These are phyloP conservation scores for Crithidia thermophila DNA, from an alignment of 208 protist species.

Conservation along the genomic window DNA sequence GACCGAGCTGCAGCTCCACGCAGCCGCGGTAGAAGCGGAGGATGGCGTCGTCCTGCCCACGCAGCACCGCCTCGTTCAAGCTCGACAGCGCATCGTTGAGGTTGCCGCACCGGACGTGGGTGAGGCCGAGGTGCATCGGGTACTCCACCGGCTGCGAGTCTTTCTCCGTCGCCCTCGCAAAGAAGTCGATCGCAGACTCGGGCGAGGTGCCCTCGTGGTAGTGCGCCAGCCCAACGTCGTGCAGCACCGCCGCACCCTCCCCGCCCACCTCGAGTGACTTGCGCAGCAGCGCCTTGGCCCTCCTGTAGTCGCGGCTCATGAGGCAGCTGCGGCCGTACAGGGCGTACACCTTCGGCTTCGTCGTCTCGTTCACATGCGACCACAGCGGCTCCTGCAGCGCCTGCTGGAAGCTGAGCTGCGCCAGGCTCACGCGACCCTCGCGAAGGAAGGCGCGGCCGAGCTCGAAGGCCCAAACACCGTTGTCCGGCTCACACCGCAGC, in stretches of 20 bases:
- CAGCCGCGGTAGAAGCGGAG: constrained; percentile 83
- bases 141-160: constrained; percentile 59
- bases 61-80: constrained; percentile 73
- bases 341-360: constrained; percentile 46
- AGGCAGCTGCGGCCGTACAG: constrained; percentile 51
- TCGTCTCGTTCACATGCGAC: constrained; percentile 38
- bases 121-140: constrained; percentile 69
- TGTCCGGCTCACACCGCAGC: constrained; percentile 78
- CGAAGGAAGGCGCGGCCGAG: constrained; percentile 57
- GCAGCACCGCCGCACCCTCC: constrained; percentile 57
- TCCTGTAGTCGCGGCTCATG: constrained; percentile 37
- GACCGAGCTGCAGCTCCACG: constrained; percentile 54
- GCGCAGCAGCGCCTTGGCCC: constrained; percentile 43
- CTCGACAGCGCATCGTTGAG: constrained; percentile 63
- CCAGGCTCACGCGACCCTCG: constrained; percentile 39
- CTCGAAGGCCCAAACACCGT: constrained; percentile 85
- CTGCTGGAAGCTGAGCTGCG: constrained; percentile 48
- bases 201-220: constrained; percentile 69
- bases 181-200: constrained; percentile 57
- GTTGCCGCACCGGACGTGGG: constrained; percentile 54
- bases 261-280: constrained; percentile 65
- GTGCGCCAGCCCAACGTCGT: constrained; percentile 75
- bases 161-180: constrained; percentile 64
- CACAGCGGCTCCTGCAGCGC: constrained; percentile 55
- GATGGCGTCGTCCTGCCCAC: constrained; percentile 37